Conservation (phyloP, 495 filamentous ascomycete genomes). For the Penicillium herquei region DNA sequence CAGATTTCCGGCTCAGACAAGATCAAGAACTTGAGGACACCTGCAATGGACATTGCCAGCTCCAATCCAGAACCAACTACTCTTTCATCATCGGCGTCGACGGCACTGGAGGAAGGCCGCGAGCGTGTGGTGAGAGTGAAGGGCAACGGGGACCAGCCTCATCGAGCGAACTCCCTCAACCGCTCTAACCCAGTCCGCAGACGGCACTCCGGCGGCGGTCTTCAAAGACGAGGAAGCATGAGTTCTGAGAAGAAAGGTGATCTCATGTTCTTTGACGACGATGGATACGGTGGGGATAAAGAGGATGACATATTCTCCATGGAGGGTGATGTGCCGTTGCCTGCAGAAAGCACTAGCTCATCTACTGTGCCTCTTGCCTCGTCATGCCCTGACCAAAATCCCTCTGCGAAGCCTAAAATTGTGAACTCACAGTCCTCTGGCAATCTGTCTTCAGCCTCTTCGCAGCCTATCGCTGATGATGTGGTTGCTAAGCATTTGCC, state of each 20-base stretch:
- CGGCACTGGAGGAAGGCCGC: constrained; percentile 37
- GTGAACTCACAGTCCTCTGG: too few relatives aligned
- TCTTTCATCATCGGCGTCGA: constrained; percentile 45
- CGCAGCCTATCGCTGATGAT: constrained; percentile 4
- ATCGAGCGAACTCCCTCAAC: constrained; percentile 34
- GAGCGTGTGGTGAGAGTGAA: constrained; percentile 34
- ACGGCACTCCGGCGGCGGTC: constrained; percentile 77
- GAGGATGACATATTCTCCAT: constrained; percentile 76
- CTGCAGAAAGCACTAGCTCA: constrained; percentile 5
- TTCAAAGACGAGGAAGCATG: constrained; percentile 67
- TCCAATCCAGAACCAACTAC: constrained; percentile 24
- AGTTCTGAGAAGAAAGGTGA: constrained; percentile 58
- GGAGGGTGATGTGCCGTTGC: constrained; percentile 53
- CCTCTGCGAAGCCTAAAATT: too few relatives aligned
- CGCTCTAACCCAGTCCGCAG: constrained; percentile 36
- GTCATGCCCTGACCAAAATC: too few relatives aligned
- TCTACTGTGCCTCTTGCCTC: background rate
- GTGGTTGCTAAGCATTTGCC: constrained; percentile 39
- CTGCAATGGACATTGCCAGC: constrained; percentile 33
- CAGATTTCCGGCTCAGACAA: constrained; percentile 17
- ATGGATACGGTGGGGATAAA: constrained; percentile 74
- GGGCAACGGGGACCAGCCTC: constrained; percentile 24
- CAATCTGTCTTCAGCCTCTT: constrained; percentile 1
- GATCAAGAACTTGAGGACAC: constrained; percentile 17
- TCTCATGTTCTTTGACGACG: constrained; percentile 81